Conservation (phyloP, 2,329 filamentous ascomycete species). For the Neofusicoccum cordaticola region DNA sequence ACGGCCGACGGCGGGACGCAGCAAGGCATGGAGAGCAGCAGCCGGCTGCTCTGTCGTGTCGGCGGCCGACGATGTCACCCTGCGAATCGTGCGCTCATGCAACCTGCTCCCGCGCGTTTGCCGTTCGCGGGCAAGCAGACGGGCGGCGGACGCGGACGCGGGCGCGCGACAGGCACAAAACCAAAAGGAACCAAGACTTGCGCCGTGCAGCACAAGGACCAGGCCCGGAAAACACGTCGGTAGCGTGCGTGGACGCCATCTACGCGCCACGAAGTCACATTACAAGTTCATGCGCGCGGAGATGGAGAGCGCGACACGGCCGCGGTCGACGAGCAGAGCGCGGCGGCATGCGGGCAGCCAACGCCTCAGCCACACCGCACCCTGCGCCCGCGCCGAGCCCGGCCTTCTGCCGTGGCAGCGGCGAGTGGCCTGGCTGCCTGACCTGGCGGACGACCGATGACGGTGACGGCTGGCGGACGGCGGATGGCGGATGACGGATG, state of each 20-base stretch:
- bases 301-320: neutral
- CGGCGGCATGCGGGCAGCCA: neutral
- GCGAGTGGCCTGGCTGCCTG: slow-evolving; percentile 1
- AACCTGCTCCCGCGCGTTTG: neutral
- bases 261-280: neutral
- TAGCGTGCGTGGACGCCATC: neutral
- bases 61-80: neutral
- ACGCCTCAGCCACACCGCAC: neutral
- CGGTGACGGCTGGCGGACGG: no score
- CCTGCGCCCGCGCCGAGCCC: neutral
- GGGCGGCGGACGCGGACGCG: neutral
- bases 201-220: neutral
- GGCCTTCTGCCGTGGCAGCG: no score
- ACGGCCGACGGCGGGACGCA: no score
- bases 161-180: neutral
- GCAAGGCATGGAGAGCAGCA: neutral
- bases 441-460: neutral
- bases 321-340: neutral
- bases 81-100: slow-evolving; percentile 7
- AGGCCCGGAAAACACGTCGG: neutral
- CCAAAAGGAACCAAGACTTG: neutral
- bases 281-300: neutral
- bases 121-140: neutral
- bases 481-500: neutral
- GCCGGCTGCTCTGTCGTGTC: neutral